phyloP scores from a whole-genome alignment of 345 rosid genomes.

The Brassica nigra region DNA sequence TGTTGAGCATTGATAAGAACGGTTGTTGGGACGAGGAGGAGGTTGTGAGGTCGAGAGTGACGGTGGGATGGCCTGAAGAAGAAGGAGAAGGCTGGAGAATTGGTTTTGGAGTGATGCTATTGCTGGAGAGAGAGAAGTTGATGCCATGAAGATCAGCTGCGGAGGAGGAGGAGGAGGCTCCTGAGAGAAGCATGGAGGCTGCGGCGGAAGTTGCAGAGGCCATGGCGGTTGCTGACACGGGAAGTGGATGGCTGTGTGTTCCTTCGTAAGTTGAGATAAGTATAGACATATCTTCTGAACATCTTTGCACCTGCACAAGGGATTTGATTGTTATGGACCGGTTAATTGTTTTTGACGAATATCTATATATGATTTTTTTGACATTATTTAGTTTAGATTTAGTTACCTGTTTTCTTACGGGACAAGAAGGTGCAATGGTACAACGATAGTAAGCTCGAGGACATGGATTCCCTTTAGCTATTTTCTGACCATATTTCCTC shows the following conservation, averaged over 20 bases:
- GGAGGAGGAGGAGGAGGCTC: conserved; percentile 44
- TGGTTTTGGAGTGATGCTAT: conserved; percentile 42
- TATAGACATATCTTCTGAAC: conserved; percentile 78
- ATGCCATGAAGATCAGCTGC: conserved; percentile 53
- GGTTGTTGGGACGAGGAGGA: conserved; percentile 40
- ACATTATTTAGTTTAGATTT: background rate
- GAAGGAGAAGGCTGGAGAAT: conserved; percentile 50
- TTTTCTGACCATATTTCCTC: conserved; percentile 97
- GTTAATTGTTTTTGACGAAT: background rate
- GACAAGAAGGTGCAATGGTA: conserved; percentile 78
- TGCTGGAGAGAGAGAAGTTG: conserved; percentile 53
- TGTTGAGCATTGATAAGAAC: conserved; percentile 38
- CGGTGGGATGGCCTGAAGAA: conserved; percentile 63
- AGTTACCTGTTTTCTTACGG: conserved; percentile 88
- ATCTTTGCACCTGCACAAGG: conserved; percentile 76
- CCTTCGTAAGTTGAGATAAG: conserved; percentile 94
- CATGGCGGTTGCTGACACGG: conserved; percentile 90
- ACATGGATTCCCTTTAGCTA: conserved; percentile 92
- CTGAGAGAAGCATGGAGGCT: conserved; percentile 78
- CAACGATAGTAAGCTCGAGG: conserved; percentile 98
- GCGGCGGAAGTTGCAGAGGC: conserved; percentile 96
- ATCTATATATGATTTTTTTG: background rate
- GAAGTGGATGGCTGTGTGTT: conserved; percentile 89
- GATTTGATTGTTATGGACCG: background rate
- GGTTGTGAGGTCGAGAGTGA: conserved; percentile 86